Evolutionary conservation across 2,329 filamentous ascomycete genomes (phyloP), one percentile per base, ranked within the genome.

Genomic region (Metarhizium rileyi): DNA sequence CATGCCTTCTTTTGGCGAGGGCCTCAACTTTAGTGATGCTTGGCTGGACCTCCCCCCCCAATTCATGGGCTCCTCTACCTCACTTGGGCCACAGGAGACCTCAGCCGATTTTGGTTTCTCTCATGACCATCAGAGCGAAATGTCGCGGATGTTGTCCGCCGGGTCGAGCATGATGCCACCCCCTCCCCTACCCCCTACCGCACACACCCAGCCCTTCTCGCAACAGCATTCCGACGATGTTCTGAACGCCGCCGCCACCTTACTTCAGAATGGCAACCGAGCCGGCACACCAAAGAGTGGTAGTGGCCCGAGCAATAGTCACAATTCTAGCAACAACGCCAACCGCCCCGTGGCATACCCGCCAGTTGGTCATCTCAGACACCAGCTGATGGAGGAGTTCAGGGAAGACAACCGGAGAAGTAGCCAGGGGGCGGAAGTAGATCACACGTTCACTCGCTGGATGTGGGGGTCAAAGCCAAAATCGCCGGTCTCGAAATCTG

Each of bases 51-150:
- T 84, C 20, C 83, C 82, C 5, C 82, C 82, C 2, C 74, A 74
- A 45, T 81, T 86, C 55, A 77, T 86, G 67, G 82, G 82, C 46
- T 80, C 82, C 12, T 71, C 77, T 1, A 84, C 82, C 20, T 84
- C 80, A 3, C 77, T 78, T 54, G 80, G 81, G 18, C 74, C 78
- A 46, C 76, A 78, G 33, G 59, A 58, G 22, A 44, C 56, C 16
- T 14, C 48, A 7, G 30, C 50, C 55, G 41, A 55, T 3, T 52
- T 57, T 30, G 48, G 40, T 14, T 59, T 52, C 30, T n/a, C 55
- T 14, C 50, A 50, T 27, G 54, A 60, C 14, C 50, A 52, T 7
- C 53, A 55, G 14, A 46, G 49, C 9, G 52, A 55, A 2, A 16
- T 52, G 9, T 52, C 52, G 25, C 47, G 53, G 27, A 52, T 57